These are phyloP conservation scores for Yarrowia keelungensis DNA, from an alignment of 805 yeast genomes.

Conservation along the genomic window DNA sequence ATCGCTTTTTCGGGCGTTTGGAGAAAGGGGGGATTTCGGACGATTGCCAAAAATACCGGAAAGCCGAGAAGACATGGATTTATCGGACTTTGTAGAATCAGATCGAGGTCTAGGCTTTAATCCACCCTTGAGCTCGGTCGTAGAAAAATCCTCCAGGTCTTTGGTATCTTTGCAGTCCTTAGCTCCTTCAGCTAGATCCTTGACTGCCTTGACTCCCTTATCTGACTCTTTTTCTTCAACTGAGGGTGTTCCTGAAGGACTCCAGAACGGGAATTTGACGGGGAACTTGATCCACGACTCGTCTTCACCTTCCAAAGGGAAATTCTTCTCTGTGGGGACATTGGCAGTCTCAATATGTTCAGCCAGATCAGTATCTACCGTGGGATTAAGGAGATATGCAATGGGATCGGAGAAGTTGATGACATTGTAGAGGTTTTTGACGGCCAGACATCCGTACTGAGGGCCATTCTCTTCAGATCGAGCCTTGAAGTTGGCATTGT, in stretches of 20 bases:
- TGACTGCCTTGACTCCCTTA: conserved; percentile 6
- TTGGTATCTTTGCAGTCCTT: background rate
- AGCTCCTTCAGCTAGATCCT: conserved; percentile 2
- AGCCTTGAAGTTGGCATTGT: conserved; percentile 47
- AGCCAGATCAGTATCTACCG: conserved; percentile 57
- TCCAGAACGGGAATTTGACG: conserved; percentile 36
- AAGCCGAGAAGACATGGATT: conserved; percentile 26
- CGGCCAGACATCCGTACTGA: conserved; percentile 62
- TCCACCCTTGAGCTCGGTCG: background rate
- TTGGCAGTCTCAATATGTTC: conserved; percentile 45
- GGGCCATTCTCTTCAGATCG: conserved; percentile 42
- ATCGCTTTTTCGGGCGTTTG: conserved; percentile 13
- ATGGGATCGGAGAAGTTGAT: conserved; percentile 93
- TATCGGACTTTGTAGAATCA: conserved; percentile 4
- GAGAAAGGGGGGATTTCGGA: conserved; percentile 27
- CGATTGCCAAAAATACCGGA: conserved; percentile 12
- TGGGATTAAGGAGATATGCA: conserved; percentile 86
- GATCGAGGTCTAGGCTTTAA: conserved; percentile 13
- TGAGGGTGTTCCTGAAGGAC: conserved; percentile 21
- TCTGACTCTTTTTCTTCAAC: conserved; percentile 9
- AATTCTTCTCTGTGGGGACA: conserved; percentile 44
- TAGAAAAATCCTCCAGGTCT: conserved; percentile 8
- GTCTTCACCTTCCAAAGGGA: conserved; percentile 39
- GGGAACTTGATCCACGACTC: conserved; percentile 36
- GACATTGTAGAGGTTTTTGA: conserved; percentile 75